A percentile compares a stretch with the other conserved stretches of the same genome.
Evolutionary conservation across 2,329 filamentous ascomycete species (phyloP).

Genomic region (Colletotrichum sp.): DNA sequence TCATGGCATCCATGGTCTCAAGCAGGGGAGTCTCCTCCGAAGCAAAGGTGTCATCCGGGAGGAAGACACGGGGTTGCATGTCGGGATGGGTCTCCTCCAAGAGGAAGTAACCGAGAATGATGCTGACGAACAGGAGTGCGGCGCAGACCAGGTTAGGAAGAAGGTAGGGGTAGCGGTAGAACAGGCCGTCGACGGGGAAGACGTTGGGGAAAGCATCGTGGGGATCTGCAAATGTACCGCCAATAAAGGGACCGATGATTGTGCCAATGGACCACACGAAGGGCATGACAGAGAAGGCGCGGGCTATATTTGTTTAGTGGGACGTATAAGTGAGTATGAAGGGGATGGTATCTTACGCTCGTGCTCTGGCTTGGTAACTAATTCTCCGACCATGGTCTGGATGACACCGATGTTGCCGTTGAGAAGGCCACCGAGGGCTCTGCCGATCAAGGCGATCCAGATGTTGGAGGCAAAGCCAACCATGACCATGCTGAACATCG

Average conservation of each 20-base stretch:
- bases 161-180: conserved; percentile 82
- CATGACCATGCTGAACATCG: conserved; percentile 80
- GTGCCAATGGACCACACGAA: conserved; percentile 93
- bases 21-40: conserved; percentile 77
- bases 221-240: conserved; percentile 84
- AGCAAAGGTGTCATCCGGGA: conserved; percentile 51
- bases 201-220: conserved; percentile 72
- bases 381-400: conserved; percentile 90
- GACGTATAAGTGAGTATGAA: neutral
- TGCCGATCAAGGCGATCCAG: conserved; percentile 79
- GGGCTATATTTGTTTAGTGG: conserved; percentile 54
- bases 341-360: conserved; percentile 66
- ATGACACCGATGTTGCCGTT: conserved; percentile 94
- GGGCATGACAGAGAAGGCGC: conserved; percentile 90
- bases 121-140: conserved; percentile 75
- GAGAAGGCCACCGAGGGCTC: conserved; percentile 79
- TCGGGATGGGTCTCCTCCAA: conserved; percentile 85
- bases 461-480: conserved; percentile 86
- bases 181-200: conserved; percentile 73
- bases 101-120: conserved; percentile 79
- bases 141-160: conserved; percentile 90
- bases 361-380: conserved; percentile 83
- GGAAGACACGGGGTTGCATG: conserved; percentile 25
- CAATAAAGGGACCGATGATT: conserved; percentile 87
- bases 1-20: conserved; percentile 75